A percentile compares a stretch with the other conserved stretches of the same genome.
Evolutionary conservation across 768 basidiomycete species (phyloP).

Genomic region (Boletus reticulatus): DNA sequence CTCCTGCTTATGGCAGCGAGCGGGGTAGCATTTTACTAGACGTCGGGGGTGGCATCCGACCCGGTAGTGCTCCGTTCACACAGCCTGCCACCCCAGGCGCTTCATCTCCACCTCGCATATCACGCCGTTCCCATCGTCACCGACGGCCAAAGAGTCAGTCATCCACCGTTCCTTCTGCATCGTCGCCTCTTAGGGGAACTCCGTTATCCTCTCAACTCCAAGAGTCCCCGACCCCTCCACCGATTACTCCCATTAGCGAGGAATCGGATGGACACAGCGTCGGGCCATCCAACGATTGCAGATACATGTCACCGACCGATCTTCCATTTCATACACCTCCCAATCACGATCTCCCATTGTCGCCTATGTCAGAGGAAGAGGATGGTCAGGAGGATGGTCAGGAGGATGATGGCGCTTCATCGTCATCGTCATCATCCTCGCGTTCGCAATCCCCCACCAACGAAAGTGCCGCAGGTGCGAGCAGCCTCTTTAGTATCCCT

Average conservation of each 20-base stretch:
- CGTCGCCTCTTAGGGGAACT: conserved; percentile 66
- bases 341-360: conserved; percentile 47
- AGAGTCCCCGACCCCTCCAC: conserved; percentile 55
- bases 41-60: conserved; percentile 51
- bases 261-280: conserved; percentile 48
- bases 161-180: conserved; percentile 41
- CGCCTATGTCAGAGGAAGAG: conserved; percentile 28
- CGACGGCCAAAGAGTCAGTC: conserved; percentile 48
- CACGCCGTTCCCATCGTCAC: conserved; percentile 57
- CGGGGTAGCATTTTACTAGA: conserved; percentile 94
- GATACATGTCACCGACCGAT: conserved; percentile 65
- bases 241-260: conserved; percentile 79
- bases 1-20: conserved; percentile 97
- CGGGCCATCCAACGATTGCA: conserved; percentile 47
- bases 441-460: conserved; percentile 58
- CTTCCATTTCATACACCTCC: conserved; percentile 56
- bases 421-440: conserved; percentile 34
- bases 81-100: conserved; percentile 40
- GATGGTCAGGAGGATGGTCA: conserved; percentile 19
- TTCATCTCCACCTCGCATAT: conserved; percentile 42
- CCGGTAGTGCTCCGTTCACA: conserved; percentile 36
- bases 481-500: conserved; percentile 75
- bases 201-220: conserved; percentile 40
- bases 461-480: conserved; percentile 70
- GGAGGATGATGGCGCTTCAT: conserved; percentile 27